Conservation (phyloP, 495 filamentous ascomycete species). For the Penicillium soppii region DNA sequence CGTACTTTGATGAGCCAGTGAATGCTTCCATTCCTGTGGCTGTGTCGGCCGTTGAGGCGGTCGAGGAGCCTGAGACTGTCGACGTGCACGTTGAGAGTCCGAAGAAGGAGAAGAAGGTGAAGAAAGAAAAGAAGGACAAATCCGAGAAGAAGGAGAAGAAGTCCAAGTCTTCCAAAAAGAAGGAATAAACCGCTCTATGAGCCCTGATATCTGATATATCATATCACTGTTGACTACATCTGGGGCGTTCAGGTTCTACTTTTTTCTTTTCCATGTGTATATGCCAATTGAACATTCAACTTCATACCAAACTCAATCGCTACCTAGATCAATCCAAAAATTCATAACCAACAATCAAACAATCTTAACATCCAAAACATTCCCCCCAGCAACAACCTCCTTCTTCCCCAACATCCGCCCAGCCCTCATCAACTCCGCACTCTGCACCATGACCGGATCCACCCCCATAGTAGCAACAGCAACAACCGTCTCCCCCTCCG, state of each 20-base stretch:
- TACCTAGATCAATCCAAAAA: too few species aligned
- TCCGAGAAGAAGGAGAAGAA: slow-evolving; percentile 23
- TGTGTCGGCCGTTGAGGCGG: slow-evolving; percentile 10
- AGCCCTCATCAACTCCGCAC: slow-evolving; percentile 81
- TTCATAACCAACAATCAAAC: slow-evolving; percentile 35
- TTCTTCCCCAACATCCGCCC: slow-evolving; percentile 79
- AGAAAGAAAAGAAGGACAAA: slow-evolving; percentile 24
- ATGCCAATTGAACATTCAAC: slow-evolving; percentile 15
- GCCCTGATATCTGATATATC: slow-evolving; percentile 8
- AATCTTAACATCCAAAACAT: slow-evolving; percentile 59
- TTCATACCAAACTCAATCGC: too few species aligned
- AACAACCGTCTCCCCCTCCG: slow-evolving; percentile 82
- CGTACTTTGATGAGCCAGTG: slow-evolving; percentile 11
- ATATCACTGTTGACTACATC: slow-evolving; percentile 14
- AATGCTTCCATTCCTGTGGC: slow-evolving; percentile 22
- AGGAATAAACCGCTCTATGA: slow-evolving; percentile 16
- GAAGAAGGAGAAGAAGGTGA: slow-evolving; percentile 10
- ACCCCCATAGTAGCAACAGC: slow-evolving; percentile 88
- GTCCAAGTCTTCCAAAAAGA: slow-evolving; percentile 18
- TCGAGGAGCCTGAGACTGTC: slow-evolving; percentile 16
- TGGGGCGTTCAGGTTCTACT: slow-evolving; percentile 28
- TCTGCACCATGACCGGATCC: slow-evolving; percentile 84
- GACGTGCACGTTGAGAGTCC: slow-evolving; percentile 18
- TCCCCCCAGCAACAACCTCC: slow-evolving; percentile 69
- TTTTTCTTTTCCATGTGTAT: slow-evolving; percentile 23